Evolutionary conservation across 306 rosid species (phyloP).

Genomic region (Cicer pinnatifidum): DNA sequence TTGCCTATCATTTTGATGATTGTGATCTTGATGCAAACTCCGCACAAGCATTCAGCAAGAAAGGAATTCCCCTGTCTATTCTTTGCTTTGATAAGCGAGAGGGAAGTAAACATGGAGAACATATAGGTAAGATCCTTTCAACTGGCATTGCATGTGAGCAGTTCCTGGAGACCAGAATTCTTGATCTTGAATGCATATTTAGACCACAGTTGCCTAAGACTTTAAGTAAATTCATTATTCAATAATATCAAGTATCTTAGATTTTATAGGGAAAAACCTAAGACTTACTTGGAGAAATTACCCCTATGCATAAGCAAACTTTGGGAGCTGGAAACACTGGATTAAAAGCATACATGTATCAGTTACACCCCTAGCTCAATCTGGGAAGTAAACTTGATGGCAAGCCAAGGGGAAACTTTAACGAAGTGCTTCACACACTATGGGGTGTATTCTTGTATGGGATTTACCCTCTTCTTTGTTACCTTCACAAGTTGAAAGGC

Average conservation of each 20-base stretch:
- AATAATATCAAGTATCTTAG: conserved; percentile 43
- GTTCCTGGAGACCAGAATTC: conserved; percentile 42
- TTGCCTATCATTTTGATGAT: conserved; percentile 38
- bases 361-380: conserved; percentile 42
- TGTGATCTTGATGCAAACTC: conserved; percentile 18
- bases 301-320: conserved; percentile 46
- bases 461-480: conserved; percentile 35
- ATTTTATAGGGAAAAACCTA: conserved; percentile 28
- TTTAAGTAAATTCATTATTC: conserved; percentile 25
- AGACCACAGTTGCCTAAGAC: conserved; percentile 47
- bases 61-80: conserved; percentile 30
- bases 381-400: conserved; percentile 43
- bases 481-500: conserved; percentile 38
- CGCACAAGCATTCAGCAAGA: background rate
- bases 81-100: conserved; percentile 46
- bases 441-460: conserved; percentile 50
- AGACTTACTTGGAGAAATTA: conserved; percentile 46
- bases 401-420: conserved; percentile 22
- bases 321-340: conserved; percentile 46
- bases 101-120: conserved; percentile 49
- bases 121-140: conserved; percentile 32
- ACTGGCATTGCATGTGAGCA: conserved; percentile 31
- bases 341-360: conserved; percentile 50
- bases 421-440: conserved; percentile 35
- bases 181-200: conserved; percentile 46